Evolutionary conservation across 331 rosid species (phyloP), one percentile per base, ranked within the genome.

Genomic region (Dryas integrifolia): DNA sequence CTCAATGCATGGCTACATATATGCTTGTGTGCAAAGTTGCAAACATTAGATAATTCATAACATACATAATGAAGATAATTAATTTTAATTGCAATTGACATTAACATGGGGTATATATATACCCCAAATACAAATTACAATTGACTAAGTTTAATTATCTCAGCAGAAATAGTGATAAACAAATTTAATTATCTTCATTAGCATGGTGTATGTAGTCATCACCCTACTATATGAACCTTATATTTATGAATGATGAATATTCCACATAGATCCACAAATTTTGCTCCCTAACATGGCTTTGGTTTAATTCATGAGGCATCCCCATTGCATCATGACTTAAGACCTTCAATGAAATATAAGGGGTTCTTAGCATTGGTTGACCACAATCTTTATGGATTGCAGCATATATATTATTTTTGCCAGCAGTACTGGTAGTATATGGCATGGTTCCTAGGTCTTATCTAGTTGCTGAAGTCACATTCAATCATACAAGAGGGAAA

Each of bases 261-360:
- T 30, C 43, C 40, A 56, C 58, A 61, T 47, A 50, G 53, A 73
- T 73, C 70, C 77, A 62, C 43, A 73, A 83, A 67, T 65, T 76
- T 72, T 78, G 75, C 74, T 77, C 61, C 72, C 41, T 76, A 81
- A 73, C 79, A 62, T 83, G 82, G 65, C 14, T 40, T 43, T 55
- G 72, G 48, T 46, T 46, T 58, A 26, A 30, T 58, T 81, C 14
- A 45, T 68, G 24, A 59, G 55, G 16, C 45, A 26, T 41, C 50
- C 15, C 40, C 45, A n/a, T 69, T 44, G 40, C 16, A 30, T 12
- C 43, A 30, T 30, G 16, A 58, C 11, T 30, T 30, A 30, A 30
- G 35, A 30, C 35, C 35, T 30, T 30, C 35, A 30, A 30, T 30
- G 35, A 10, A 9, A 35, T 44, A 62, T 43, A 5, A 38, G 48